These are phyloP conservation scores for Panicum virgatum DNA, from an alignment of 202 grass and related monocot genomes.

Conservation along the genomic window DNA sequence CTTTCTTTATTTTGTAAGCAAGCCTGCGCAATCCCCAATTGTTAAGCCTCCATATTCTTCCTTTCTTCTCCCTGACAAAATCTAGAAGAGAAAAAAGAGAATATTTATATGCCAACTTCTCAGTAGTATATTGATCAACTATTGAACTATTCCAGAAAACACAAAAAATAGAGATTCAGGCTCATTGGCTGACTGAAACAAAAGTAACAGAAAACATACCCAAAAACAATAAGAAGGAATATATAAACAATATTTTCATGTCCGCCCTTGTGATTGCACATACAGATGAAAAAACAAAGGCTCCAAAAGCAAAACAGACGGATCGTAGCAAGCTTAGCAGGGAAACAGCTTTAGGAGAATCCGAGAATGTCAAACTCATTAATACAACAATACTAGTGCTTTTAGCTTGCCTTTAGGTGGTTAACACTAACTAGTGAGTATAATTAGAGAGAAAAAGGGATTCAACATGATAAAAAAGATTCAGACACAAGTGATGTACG, in stretches of 20 bases:
- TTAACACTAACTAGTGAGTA: slow-evolving; percentile 14
- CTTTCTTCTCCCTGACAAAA: slow-evolving; percentile 89
- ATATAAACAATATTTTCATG: not conserved
- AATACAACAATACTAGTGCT: not conserved
- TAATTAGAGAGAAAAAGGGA: not conserved
- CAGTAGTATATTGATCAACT: not conserved
- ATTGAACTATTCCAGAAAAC: slow-evolving; percentile 1
- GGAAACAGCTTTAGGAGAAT: not conserved
- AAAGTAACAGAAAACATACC: not conserved
- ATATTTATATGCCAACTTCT: not conserved
- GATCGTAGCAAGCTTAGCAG: not conserved
- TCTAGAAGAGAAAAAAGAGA: slow-evolving; percentile 40
- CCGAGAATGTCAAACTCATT: not conserved
- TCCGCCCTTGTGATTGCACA: not conserved
- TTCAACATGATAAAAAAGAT: not conserved
- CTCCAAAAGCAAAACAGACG: not conserved
- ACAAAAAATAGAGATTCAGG: not conserved
- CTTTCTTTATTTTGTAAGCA: slow-evolving; percentile 95
- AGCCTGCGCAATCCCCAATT: slow-evolving; percentile 83
- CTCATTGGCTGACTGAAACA: not conserved
- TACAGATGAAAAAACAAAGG: not conserved
- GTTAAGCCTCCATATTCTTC: slow-evolving; percentile 95
- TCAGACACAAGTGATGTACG: not conserved
- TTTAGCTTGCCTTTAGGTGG: not conserved
- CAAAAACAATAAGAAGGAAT: not conserved